phyloP scores from a whole-genome alignment of 768 basidiomycete species.

The Crepidotus variabilis region DNA sequence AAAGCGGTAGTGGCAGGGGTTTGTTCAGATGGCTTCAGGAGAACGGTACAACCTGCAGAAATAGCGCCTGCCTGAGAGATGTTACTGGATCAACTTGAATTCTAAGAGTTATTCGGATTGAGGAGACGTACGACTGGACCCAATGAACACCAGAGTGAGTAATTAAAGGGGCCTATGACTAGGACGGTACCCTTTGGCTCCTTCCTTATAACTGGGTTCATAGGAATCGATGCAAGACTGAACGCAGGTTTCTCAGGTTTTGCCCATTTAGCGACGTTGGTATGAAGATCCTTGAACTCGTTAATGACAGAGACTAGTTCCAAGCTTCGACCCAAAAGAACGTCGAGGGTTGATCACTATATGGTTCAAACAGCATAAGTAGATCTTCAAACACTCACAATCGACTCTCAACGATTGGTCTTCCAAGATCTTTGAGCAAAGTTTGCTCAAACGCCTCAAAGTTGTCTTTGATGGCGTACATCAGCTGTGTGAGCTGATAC shows the following conservation, averaged over 20 bases:
- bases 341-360: no score
- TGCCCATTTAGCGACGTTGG: slow-evolving; percentile 72
- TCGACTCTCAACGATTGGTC: slow-evolving; percentile 55
- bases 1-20: slow-evolving; percentile 52
- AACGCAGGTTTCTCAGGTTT: slow-evolving; percentile 58
- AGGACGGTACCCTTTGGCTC: slow-evolving; percentile 76
- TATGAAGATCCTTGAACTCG: slow-evolving; percentile 51
- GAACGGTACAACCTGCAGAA: slow-evolving; percentile 69
- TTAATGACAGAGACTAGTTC: slow-evolving; percentile 54
- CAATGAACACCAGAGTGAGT: slow-evolving; percentile 58
- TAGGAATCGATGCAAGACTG: slow-evolving; percentile 48
- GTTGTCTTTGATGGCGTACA: slow-evolving; percentile 75
- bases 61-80: slow-evolving; percentile 73
- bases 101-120: no score
- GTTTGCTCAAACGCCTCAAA: slow-evolving; percentile 55
- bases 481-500: slow-evolving; percentile 72
- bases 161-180: slow-evolving; percentile 74
- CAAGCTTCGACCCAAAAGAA: no score
- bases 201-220: slow-evolving; percentile 64
- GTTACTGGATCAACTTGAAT: no score
- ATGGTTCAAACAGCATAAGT: no score
- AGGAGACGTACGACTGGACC: slow-evolving; percentile 48
- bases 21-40: slow-evolving; percentile 77
- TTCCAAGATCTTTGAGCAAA: slow-evolving; percentile 57
- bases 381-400: no score